Percentiles rank a stretch among this genome's conserved stretches.
Evolutionary conservation across 2,329 filamentous ascomycete species (phyloP).

Genomic region (Neofusicoccum parvum): DNA sequence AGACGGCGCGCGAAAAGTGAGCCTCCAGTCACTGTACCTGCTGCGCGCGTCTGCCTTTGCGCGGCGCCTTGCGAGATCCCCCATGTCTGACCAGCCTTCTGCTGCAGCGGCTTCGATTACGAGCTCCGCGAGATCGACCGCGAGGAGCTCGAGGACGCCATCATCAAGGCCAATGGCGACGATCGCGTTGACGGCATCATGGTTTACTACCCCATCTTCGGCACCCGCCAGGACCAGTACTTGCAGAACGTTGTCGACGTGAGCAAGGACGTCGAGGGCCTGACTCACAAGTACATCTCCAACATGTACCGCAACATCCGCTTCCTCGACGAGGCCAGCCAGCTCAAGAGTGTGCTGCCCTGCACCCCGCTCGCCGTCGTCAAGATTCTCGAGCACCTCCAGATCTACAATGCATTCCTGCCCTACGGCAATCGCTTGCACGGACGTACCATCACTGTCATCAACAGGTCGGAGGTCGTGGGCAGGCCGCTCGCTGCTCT

Average conservation of each 20-base stretch:
- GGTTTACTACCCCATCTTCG: constrained; percentile 98
- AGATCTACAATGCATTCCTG: constrained; percentile 94
- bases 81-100: constrained; percentile 16
- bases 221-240: constrained; percentile 87
- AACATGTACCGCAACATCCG: constrained; percentile 99
- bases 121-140: constrained; percentile 81
- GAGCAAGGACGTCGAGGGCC: constrained; percentile 91
- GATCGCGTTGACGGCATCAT: constrained; percentile 81
- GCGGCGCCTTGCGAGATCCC: background rate
- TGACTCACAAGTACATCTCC: constrained; percentile 91
- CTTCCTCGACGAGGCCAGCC: constrained; percentile 80
- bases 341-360: constrained; percentile 87
- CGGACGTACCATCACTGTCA: constrained; percentile 91
- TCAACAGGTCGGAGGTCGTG: constrained; percentile 95
- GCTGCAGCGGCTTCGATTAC: constrained; percentile 75
- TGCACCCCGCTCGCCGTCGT: constrained; percentile 95
- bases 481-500: constrained; percentile 89
- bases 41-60: background rate
- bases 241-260: constrained; percentile 92
- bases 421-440: constrained; percentile 91
- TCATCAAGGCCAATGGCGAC: constrained; percentile 83
- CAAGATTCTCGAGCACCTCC: constrained; percentile 94
- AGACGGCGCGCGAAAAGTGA: constrained; percentile 95
- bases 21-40: constrained; percentile 35
- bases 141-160: constrained; percentile 85